Conservation (phyloP, 2,329 filamentous ascomycete genomes). For the Kalmusia sp. region DNA sequence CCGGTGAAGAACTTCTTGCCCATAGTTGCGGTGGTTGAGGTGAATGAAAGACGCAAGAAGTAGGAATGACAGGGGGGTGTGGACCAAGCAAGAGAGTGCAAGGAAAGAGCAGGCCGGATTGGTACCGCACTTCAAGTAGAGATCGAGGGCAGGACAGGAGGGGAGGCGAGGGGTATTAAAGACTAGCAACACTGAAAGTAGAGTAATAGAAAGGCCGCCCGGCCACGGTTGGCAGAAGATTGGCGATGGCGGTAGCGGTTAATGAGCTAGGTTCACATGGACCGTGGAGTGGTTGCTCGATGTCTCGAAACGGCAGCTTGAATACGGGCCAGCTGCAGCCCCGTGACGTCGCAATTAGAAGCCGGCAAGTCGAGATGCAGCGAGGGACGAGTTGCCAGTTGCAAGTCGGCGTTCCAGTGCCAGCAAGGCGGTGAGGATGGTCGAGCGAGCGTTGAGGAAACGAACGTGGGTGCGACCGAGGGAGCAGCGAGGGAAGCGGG, state of each 20-base stretch:
- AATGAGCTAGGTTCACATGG: constrained; percentile 25
- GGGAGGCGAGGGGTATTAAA: constrained; percentile 6
- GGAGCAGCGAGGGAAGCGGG: constrained; percentile 30
- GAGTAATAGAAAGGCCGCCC: constrained; percentile 6
- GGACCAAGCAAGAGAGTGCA: constrained; percentile 16
- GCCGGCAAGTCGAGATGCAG: constrained; percentile 15
- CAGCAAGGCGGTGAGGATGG: constrained; percentile 26
- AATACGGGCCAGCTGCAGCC: constrained; percentile 17
- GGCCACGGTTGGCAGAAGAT: constrained; percentile 9
- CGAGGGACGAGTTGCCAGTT: constrained; percentile 25
- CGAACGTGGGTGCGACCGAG: constrained; percentile 39
- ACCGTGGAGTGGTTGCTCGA: constrained; percentile 21
- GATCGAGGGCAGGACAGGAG: constrained; percentile 2
- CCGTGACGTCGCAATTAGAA: constrained; percentile 17
- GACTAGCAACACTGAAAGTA: constrained; percentile 4
- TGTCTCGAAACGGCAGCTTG: constrained; percentile 22
- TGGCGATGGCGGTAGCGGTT: constrained; percentile 4
- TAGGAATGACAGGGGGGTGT: constrained; percentile 16
- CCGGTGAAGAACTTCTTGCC: constrained; percentile 51
- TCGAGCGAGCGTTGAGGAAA: constrained; percentile 33
- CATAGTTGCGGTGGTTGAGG: constrained; percentile 28
- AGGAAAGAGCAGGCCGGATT: constrained; percentile 12
- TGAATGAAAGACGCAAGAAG: constrained; percentile 25
- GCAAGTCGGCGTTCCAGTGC: constrained; percentile 15
- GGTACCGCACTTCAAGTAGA: constrained; percentile 7